phyloP scores from a whole-genome alignment of 2,329 filamentous ascomycete genomes.

The Fusarium cyanostomum region DNA sequence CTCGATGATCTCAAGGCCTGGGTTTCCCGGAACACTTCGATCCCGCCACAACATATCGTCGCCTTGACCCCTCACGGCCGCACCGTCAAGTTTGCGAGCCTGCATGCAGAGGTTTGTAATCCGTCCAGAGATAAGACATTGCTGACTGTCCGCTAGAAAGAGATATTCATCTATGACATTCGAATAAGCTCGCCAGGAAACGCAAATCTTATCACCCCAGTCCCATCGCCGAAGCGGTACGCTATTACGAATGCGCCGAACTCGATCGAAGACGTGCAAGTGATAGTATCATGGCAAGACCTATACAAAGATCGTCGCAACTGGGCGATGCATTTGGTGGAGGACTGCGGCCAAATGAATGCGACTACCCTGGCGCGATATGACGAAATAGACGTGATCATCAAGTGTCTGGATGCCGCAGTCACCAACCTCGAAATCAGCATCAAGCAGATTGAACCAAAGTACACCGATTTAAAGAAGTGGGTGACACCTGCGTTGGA shows the following conservation, averaged over 20 bases:
- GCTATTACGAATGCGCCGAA: slow-evolving; percentile 78
- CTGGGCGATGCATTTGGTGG: slow-evolving; percentile 79
- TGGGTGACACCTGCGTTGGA: slow-evolving; percentile 75
- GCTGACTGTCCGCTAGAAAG: slow-evolving; percentile 64
- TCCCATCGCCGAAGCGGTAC: slow-evolving; percentile 63
- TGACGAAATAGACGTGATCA: slow-evolving; percentile 77
- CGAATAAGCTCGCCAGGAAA: slow-evolving; percentile 67
- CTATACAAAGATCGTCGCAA: slow-evolving; percentile 82
- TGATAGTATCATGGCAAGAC: slow-evolving; percentile 86
- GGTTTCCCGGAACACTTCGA: slow-evolving; percentile 78
- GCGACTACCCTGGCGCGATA: slow-evolving; percentile 71
- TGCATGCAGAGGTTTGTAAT: slow-evolving; percentile 75
- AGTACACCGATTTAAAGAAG: slow-evolving; percentile 73
- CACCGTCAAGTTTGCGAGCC: slow-evolving; percentile 81
- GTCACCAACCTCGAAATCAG: slow-evolving; percentile 85
- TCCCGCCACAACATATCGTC: slow-evolving; percentile 83
- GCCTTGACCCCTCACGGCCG: slow-evolving; percentile 86
- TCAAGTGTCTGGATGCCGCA: slow-evolving; percentile 83
- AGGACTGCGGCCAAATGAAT: slow-evolving; percentile 74
- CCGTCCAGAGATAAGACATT: slow-evolving; percentile 1
- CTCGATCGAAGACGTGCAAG: slow-evolving; percentile 79
- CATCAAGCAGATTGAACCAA: slow-evolving; percentile 75
- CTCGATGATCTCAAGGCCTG: slow-evolving; percentile 87
- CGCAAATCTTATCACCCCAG: slow-evolving; percentile 57
- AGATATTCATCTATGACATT: slow-evolving; percentile 93